Evolutionary conservation across 2,329 filamentous ascomycete genomes (phyloP).

Genomic region (Fusarium haematococcum): DNA sequence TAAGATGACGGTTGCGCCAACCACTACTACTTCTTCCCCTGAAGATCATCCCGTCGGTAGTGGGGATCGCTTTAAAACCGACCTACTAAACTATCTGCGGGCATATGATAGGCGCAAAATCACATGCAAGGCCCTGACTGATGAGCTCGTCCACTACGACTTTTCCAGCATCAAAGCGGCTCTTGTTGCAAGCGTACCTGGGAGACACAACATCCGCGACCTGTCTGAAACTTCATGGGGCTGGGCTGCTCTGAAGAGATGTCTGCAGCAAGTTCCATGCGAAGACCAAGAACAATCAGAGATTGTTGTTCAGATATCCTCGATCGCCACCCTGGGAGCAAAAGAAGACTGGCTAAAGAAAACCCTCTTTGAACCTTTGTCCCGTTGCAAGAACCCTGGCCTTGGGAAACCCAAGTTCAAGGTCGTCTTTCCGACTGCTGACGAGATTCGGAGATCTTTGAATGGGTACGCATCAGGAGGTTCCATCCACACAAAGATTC

Average conservation of each 20-base stretch:
- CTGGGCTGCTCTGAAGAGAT: slow-evolving; percentile 75
- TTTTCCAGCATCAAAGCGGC: slow-evolving; percentile 77
- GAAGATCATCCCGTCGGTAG: slow-evolving; percentile 58
- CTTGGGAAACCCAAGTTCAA: slow-evolving; percentile 64
- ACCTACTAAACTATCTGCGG: slow-evolving; percentile 78
- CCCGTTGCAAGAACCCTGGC: slow-evolving; percentile 44
- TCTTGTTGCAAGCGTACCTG: slow-evolving; percentile 83
- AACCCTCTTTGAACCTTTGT: slow-evolving; percentile 68
- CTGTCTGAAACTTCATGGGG: slow-evolving; percentile 75
- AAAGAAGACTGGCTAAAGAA: slow-evolving; percentile 78
- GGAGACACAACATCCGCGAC: slow-evolving; percentile 66
- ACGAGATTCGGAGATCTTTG: slow-evolving; percentile 80
- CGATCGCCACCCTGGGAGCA: slow-evolving; percentile 81
- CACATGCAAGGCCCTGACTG: slow-evolving; percentile 66
- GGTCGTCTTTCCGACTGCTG: slow-evolving; percentile 83
- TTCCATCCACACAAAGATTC: slow-evolving; percentile 85
- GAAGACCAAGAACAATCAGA: slow-evolving; percentile 53
- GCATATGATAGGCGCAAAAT: slow-evolving; percentile 72
- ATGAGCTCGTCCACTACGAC: slow-evolving; percentile 71
- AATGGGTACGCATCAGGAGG: slow-evolving; percentile 82
- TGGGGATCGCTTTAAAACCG: slow-evolving; percentile 79
- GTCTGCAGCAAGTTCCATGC: slow-evolving; percentile 66
- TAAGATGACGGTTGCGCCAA: slow-evolving; percentile 43
- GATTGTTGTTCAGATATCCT: slow-evolving; percentile 78
- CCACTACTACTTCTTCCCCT: neutral